Conservation (phyloP, 768 basidiomycete genomes). For the Lentinus brumalis region DNA sequence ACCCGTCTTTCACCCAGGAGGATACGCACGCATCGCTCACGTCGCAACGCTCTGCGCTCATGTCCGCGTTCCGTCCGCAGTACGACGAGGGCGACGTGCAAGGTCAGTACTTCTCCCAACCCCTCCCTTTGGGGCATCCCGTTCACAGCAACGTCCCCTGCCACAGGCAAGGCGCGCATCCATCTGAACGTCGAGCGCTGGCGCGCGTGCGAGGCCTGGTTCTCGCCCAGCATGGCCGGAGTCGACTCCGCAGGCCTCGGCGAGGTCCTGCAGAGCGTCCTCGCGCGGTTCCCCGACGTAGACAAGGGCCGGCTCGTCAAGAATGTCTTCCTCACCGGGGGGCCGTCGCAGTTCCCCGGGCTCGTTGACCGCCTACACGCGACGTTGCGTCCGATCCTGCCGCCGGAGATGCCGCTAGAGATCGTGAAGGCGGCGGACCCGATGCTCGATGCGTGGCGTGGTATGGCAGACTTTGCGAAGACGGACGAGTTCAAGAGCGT, state of each 20-base stretch:
- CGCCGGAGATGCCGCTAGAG: constrained; percentile 74
- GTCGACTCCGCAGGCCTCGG: constrained; percentile 92
- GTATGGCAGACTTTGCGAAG: constrained; percentile 79
- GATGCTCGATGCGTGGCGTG: constrained; percentile 81
- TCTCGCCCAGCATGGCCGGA: constrained; percentile 92
- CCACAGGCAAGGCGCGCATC: constrained; percentile 65
- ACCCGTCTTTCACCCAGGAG: constrained; percentile 80
- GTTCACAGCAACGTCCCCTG: background rate
- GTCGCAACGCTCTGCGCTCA: constrained; percentile 78
- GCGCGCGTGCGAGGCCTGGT: constrained; percentile 90
- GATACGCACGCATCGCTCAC: constrained; percentile 82
- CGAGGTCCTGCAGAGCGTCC: constrained; percentile 86
- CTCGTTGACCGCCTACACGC: constrained; percentile 67
- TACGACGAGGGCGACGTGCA: constrained; percentile 77
- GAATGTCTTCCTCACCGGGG: constrained; percentile 92
- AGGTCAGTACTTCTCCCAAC: constrained; percentile 37
- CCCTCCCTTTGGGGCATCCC: background rate
- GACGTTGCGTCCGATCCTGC: constrained; percentile 81
- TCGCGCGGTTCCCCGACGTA: constrained; percentile 65
- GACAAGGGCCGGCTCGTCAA: constrained; percentile 78
- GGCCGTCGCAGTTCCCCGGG: constrained; percentile 73
- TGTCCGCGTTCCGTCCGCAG: constrained; percentile 81
- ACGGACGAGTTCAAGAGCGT: constrained; percentile 56
- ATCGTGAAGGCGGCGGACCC: constrained; percentile 69
- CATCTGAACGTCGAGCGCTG: constrained; percentile 91